phyloP scores from a whole-genome alignment of 1,139 yeast species.

The Suzukiozyma palmioleophila region DNA sequence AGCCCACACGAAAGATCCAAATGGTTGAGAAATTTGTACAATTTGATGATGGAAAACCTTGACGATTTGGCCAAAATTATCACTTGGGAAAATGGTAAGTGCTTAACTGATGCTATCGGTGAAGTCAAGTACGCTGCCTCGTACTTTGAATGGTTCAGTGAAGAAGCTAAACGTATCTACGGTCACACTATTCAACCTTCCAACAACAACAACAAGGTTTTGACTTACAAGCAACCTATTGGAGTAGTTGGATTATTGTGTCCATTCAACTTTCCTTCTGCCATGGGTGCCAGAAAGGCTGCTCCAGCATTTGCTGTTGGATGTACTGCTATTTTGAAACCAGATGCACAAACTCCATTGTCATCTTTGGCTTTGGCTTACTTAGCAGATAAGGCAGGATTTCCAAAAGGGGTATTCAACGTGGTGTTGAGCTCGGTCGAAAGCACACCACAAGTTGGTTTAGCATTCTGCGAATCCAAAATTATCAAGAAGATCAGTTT shows the following conservation, averaged over 20 bases:
- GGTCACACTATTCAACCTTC: constrained; percentile 41
- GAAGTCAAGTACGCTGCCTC: constrained; percentile 42
- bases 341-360: constrained; percentile 44
- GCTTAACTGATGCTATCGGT: constrained; percentile 37
- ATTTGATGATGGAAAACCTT: constrained; percentile 36
- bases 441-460: constrained; percentile 31
- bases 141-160: constrained; percentile 44
- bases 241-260: constrained; percentile 47
- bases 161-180: constrained; percentile 39
- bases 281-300: constrained; percentile 46
- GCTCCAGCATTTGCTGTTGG: constrained; percentile 50
- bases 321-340: constrained; percentile 44
- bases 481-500: constrained; percentile 47
- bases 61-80: constrained; percentile 41
- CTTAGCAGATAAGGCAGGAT: constrained; percentile 41
- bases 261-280: constrained; percentile 47
- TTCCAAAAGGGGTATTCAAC: constrained; percentile 42
- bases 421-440: constrained; percentile 35
- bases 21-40: constrained; percentile 55
- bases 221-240: constrained; percentile 43
- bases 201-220: constrained; percentile 33
- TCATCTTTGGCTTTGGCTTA: constrained; percentile 43
- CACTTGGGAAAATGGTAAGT: constrained; percentile 44
- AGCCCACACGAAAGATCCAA: constrained; percentile 63
- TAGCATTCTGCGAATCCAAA: constrained; percentile 34